Conservation (phyloP, 768 basidiomycete species). For the Podaxis mareebaensis region DNA sequence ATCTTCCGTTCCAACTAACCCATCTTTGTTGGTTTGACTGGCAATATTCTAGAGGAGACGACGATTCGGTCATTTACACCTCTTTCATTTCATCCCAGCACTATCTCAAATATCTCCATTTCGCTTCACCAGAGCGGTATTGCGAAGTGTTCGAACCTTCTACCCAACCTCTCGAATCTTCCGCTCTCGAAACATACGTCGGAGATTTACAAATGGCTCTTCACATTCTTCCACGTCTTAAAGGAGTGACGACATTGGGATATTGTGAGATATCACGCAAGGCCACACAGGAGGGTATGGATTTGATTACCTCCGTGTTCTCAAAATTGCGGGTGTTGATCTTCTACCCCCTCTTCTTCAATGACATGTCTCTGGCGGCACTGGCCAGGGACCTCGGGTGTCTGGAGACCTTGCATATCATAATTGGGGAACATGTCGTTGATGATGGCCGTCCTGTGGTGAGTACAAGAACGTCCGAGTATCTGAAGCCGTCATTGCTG, state of each 20-base stretch:
- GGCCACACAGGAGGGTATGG: neutral
- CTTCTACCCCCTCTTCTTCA: neutral
- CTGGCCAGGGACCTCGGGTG: neutral
- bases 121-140: neutral
- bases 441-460: neutral
- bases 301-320: neutral
- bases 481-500: neutral
- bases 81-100: neutral
- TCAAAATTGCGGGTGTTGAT: neutral
- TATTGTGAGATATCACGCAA: neutral
- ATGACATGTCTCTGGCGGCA: neutral
- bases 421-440: neutral
- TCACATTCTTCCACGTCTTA: neutral
- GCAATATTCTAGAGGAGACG: neutral
- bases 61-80: neutral
- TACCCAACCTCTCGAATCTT: neutral
- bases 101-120: conserved; percentile 1
- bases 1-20: neutral
- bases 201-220: neutral
- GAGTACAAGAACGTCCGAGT: neutral
- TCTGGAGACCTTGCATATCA: neutral
- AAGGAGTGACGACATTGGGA: neutral
- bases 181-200: neutral
- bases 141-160: neutral
- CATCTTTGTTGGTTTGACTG: neutral